Percentiles rank a stretch among this genome's conserved stretches.
Conservation (phyloP, 495 filamentous ascomycete genomes). For the Cercophora scortea region DNA sequence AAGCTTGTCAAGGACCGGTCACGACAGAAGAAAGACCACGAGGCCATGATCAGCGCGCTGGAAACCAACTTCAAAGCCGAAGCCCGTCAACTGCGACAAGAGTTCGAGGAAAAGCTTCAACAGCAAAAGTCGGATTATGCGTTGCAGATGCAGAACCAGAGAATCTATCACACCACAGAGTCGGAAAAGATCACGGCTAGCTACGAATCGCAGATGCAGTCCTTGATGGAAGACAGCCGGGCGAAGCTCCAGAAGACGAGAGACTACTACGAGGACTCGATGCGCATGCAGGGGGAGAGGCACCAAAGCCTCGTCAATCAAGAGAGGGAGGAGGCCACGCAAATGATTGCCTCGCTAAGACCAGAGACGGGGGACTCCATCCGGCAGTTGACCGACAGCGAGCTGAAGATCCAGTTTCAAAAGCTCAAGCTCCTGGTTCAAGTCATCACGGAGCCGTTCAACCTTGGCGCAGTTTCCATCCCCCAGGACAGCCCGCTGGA, state of each 20-base stretch:
- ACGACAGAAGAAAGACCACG: no score
- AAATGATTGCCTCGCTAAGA: neutral
- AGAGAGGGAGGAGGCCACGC: neutral
- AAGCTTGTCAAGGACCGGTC: no score
- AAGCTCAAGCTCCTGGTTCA: constrained; percentile 13
- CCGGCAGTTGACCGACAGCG: constrained; percentile 14
- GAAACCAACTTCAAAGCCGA: no score
- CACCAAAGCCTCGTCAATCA: neutral
- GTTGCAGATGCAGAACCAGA: neutral
- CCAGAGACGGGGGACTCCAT: constrained; percentile 6
- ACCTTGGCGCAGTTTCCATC: constrained; percentile 1
- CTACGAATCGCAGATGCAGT: neutral
- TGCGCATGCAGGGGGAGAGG: neutral
- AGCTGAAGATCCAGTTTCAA: constrained; percentile 13
- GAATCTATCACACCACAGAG: neutral
- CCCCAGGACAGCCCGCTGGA: constrained; percentile 3
- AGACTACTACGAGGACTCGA: neutral
- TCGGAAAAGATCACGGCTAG: neutral
- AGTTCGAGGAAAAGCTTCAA: no score
- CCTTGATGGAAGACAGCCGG: neutral
- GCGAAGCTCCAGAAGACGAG: neutral
- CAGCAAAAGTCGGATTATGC: no score
- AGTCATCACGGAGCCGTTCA: constrained; percentile 7
- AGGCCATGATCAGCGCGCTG: no score
- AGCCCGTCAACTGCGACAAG: no score